A percentile compares a stretch with the other conserved stretches of the same genome.
Conservation (phyloP, 1,284 basidiomycete species). For the Lentinula novae-zelandiae region DNA sequence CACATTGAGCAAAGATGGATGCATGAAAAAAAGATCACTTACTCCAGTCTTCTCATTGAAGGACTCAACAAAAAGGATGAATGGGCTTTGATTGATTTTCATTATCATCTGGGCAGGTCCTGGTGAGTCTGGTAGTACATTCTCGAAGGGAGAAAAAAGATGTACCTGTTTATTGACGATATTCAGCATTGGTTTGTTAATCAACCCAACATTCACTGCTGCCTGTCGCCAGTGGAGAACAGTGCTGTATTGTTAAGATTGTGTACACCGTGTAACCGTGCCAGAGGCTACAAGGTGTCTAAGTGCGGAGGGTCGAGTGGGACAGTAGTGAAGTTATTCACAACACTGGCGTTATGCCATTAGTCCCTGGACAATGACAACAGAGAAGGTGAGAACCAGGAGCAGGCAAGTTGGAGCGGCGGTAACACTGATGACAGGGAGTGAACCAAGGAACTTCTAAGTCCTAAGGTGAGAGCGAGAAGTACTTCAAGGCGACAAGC, state of each 20-base stretch:
- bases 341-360: too few relatives aligned
- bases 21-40: constrained; percentile 22
- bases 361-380: too few relatives aligned
- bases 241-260: constrained; percentile 77
- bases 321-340: too few relatives aligned
- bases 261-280: too few relatives aligned
- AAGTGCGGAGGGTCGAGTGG: too few relatives aligned
- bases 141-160: background rate
- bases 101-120: constrained; percentile 41
- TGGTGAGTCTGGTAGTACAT: background rate
- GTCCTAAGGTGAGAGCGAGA: too few relatives aligned
- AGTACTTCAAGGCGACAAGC: too few relatives aligned
- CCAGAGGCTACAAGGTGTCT: too few relatives aligned
- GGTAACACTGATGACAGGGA: too few relatives aligned
- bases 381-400: too few relatives aligned
- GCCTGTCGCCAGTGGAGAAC: constrained; percentile 66
- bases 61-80: constrained; percentile 83
- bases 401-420: too few relatives aligned
- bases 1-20: background rate
- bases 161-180: constrained; percentile 73
- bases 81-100: constrained; percentile 68
- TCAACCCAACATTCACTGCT: constrained; percentile 75
- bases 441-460: too few relatives aligned
- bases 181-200: constrained; percentile 84
- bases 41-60: constrained; percentile 84